Base-by-base conservation (phyloP, 148 eudicot species). In the Polygonum aviculare region DNA sequence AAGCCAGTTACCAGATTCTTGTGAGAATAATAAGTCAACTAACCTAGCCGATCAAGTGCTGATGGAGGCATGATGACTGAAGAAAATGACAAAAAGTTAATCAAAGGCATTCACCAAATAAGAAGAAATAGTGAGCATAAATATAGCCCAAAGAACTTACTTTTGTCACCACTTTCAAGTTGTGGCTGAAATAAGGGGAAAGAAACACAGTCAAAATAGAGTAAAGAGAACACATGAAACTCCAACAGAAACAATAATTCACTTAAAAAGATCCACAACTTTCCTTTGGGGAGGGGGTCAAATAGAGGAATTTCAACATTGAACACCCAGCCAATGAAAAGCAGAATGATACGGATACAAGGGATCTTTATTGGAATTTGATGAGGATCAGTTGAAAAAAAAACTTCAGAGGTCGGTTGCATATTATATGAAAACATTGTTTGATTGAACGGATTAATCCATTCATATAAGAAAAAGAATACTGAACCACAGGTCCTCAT, bases 41-140 rank as follows among this genome's bases (percentile, higher is more conserved):
- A 55, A 95, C 97, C 99, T 63, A 92, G 94, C 59, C 98, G 97
- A 67, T 95, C 97, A 75, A 93, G 97, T 74, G 97, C 99, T 21
- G 99, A 95, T 3, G 96, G 97, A 78, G 97, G 96, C 99, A 95
- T 95, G 82, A 93, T 90, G 86, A 95, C 99, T 95, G 93, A 51
- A 84, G 49, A n/a, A 76, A 75, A 38, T 45, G 60, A 74, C 12
- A 35, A 35, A 72, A 22, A 51, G 69, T 80, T 75, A 82, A 69
- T 2, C 14, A 36, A 54, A 63, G 16, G 57, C 5, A 51, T 75
- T 2, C 33, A 35, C 36, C 9, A 33, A 35, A 67, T 60, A 59
- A 47, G 31, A 33, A 59, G 38, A 36, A 63, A 5, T 41, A 51
- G 7, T 36, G 21, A 50, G 1, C 62, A 80, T 62, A 6, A 44